Percentiles rank a stretch among this genome's conserved stretches.
Evolutionary conservation across 345 rosid genomes (phyloP).

Genomic region (Syzygium aromaticum): DNA sequence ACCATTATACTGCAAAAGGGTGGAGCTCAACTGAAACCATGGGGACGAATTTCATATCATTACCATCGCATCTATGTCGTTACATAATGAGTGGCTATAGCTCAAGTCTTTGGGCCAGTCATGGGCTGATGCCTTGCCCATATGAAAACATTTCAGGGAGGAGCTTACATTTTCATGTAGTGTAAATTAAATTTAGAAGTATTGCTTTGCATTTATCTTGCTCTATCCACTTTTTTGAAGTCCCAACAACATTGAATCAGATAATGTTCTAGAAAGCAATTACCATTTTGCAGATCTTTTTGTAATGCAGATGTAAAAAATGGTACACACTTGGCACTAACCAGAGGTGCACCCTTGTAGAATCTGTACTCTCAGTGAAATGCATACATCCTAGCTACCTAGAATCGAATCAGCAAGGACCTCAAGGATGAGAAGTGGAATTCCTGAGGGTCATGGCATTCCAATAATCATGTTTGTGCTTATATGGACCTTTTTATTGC

Average conservation of each 20-base stretch:
- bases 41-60: neutral
- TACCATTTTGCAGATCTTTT: neutral
- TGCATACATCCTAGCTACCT: neutral
- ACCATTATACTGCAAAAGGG: neutral
- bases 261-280: neutral
- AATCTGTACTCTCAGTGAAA: neutral
- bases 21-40: neutral
- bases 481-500: conserved; percentile 18
- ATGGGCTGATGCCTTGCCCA: neutral
- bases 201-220: neutral
- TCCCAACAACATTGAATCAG: neutral
- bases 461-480: neutral
- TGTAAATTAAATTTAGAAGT: neutral
- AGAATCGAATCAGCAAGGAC: neutral
- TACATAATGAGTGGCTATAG: neutral
- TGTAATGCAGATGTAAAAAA: neutral
- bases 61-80: neutral
- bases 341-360: neutral
- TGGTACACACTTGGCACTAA: neutral
- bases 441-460: neutral
- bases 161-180: neutral
- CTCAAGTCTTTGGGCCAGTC: neutral
- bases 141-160: neutral
- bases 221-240: neutral
- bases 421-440: neutral